Conservation (phyloP, 352 stramenopile species). For the Globisporangium heterothallicum region DNA sequence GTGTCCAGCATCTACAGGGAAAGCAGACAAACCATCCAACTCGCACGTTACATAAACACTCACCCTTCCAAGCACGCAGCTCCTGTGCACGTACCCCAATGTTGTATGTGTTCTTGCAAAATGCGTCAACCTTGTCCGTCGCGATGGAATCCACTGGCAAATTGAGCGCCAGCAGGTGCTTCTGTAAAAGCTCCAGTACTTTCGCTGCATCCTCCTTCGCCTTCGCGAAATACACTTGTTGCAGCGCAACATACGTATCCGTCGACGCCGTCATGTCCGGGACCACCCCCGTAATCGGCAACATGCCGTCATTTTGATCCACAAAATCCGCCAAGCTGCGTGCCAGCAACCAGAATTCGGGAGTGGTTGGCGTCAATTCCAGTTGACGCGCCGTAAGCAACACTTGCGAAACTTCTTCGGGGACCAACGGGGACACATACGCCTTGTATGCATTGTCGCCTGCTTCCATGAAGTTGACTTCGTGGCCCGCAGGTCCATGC, state of each 20-base stretch:
- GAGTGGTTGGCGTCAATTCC: conserved; percentile 32
- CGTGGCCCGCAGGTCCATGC: conserved; percentile 48
- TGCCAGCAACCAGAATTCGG: conserved; percentile 81
- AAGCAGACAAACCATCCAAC: background rate
- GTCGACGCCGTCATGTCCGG: conserved; percentile 97
- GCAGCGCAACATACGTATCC: conserved; percentile 91
- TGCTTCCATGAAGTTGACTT: conserved; percentile 97
- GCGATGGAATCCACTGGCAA: conserved; percentile 29
- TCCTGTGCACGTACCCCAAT: conserved; percentile 50
- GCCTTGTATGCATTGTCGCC: conserved; percentile 89
- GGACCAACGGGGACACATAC: conserved; percentile 79
- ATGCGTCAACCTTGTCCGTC: conserved; percentile 72
- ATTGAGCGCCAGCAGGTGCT: conserved; percentile 22
- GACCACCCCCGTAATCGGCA: conserved; percentile 90
- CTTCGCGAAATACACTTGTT: conserved; percentile 91
- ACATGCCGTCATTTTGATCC: conserved; percentile 43
- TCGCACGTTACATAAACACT: too few relatives aligned
- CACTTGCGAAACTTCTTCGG: conserved; percentile 73
- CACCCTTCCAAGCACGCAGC: too few relatives aligned
- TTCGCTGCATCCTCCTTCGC: conserved; percentile 64
- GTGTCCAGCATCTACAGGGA: conserved; percentile 61
- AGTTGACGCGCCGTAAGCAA: conserved; percentile 33
- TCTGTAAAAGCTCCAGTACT: conserved; percentile 32
- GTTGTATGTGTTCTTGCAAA: conserved; percentile 93
- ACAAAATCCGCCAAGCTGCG: conserved; percentile 77